These are phyloP conservation scores for Poronia punctata DNA, from an alignment of 495 filamentous ascomycete species.

Conservation along the genomic window DNA sequence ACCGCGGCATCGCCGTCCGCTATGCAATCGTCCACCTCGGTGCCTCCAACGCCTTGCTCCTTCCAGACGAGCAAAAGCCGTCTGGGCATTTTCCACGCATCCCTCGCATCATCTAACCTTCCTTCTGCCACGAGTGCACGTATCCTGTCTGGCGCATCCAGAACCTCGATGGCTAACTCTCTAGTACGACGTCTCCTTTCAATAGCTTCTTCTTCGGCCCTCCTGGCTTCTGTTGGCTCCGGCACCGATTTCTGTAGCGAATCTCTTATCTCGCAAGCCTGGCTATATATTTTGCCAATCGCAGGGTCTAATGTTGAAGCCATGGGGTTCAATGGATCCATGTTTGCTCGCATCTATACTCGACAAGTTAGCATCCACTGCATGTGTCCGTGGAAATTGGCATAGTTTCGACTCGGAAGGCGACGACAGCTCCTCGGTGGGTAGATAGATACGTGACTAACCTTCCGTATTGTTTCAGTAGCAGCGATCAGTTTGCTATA, in stretches of 20 bases:
- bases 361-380: constrained; percentile 1
- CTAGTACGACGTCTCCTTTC: constrained; percentile 46
- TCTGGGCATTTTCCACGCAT: constrained; percentile 53
- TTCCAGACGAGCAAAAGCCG: constrained; percentile 43
- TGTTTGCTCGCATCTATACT: constrained; percentile 59
- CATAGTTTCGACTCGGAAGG: not conserved
- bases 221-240: constrained; percentile 21
- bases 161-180: constrained; percentile 65
- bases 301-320: constrained; percentile 67
- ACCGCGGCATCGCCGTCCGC: constrained; percentile 46
- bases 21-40: constrained; percentile 41
- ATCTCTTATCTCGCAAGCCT: constrained; percentile 57
- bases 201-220: constrained; percentile 27
- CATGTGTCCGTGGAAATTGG: not conserved
- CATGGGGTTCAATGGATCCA: constrained; percentile 65
- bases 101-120: constrained; percentile 52
- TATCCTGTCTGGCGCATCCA: constrained; percentile 52
- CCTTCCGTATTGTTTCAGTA: constrained; percentile 86
- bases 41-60: constrained; percentile 43
- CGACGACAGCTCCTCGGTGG: not conserved
- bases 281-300: constrained; percentile 74
- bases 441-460: constrained; percentile 16
- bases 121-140: constrained; percentile 58
- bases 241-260: constrained; percentile 40
- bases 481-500: constrained; percentile 92